These are phyloP conservation scores for Penicillium roqueforti DNA, from an alignment of 495 filamentous ascomycete genomes.

Conservation along the genomic window DNA sequence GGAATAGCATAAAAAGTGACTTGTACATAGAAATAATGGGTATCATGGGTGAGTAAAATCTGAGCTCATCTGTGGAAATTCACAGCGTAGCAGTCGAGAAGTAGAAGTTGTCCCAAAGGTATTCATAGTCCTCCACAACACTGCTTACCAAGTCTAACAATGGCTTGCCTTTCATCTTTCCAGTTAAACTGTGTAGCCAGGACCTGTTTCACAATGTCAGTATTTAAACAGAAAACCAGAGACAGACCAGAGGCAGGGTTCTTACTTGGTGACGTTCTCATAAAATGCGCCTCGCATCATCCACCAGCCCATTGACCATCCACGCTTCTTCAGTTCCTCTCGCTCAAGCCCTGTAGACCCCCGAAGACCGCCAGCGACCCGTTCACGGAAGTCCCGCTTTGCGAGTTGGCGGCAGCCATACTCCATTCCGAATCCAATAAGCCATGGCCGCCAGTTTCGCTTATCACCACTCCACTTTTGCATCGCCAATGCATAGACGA, in stretches of 20 bases:
- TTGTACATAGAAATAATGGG: constrained; percentile 17
- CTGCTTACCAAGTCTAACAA: constrained; percentile 75
- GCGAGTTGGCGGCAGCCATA: constrained; percentile 79
- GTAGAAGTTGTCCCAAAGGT: constrained; percentile 97
- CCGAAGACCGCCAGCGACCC: constrained; percentile 60
- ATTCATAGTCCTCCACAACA: constrained; percentile 91
- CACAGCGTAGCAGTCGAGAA: constrained; percentile 72
- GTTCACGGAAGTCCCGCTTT: constrained; percentile 65
- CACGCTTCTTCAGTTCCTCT: constrained; percentile 79
- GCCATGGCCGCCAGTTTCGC: constrained; percentile 80
- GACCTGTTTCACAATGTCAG: constrained; percentile 43
- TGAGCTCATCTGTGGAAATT: constrained; percentile 8
- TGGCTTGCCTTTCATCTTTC: constrained; percentile 67
- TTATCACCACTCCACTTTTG: constrained; percentile 60
- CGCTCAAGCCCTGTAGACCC: constrained; percentile 78
- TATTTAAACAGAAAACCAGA: not conserved
- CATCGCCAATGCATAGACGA: constrained; percentile 84
- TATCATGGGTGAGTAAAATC: constrained; percentile 22
- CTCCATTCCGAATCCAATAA: constrained; percentile 82
- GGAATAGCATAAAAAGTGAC: not conserved
- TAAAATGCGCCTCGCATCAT: constrained; percentile 92
- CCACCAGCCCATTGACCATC: constrained; percentile 94
- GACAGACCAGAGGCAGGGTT: not conserved
- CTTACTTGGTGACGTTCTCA: constrained; percentile 81
- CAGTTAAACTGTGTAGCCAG: constrained; percentile 57